Conservation (phyloP, 768 basidiomycete species). For the Russula virescens region DNA sequence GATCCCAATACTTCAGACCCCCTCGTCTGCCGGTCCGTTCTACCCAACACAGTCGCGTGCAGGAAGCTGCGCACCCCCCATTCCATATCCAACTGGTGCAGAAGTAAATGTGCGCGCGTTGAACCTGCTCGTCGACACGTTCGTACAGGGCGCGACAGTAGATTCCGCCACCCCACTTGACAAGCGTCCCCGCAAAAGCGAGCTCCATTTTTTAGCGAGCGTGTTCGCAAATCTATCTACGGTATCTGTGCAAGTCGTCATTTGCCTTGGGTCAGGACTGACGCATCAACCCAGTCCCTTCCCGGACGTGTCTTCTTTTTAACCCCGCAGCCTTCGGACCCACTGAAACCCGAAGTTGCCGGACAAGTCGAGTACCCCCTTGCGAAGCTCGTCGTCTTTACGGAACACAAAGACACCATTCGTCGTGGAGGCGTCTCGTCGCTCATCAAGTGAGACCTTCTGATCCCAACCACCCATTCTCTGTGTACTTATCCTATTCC, state of each 20-base stretch:
- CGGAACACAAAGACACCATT: slow-evolving; percentile 83
- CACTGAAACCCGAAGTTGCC: slow-evolving; percentile 39
- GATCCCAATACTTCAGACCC: slow-evolving; percentile 53
- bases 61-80: slow-evolving; percentile 70
- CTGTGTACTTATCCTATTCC: slow-evolving; percentile 18
- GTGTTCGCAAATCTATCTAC: slow-evolving; percentile 90
- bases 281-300: slow-evolving; percentile 48
- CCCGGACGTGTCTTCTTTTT: slow-evolving; percentile 77
- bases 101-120: slow-evolving; percentile 55
- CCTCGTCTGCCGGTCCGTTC: slow-evolving; percentile 46
- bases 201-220: slow-evolving; percentile 85
- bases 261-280: background rate
- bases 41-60: slow-evolving; percentile 76
- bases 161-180: slow-evolving; percentile 44
- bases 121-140: slow-evolving; percentile 85
- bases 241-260: slow-evolving; percentile 40
- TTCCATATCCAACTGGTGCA: slow-evolving; percentile 58
- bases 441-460: slow-evolving; percentile 63
- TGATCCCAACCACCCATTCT: background rate
- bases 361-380: slow-evolving; percentile 69
- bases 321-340: slow-evolving; percentile 53
- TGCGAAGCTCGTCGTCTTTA: slow-evolving; percentile 76
- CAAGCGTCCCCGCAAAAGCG: slow-evolving; percentile 59
- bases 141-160: slow-evolving; percentile 63
- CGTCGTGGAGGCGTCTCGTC: slow-evolving; percentile 84